Conservation (phyloP, 768 basidiomycete species). For the Rhizopogon roseolus region DNA sequence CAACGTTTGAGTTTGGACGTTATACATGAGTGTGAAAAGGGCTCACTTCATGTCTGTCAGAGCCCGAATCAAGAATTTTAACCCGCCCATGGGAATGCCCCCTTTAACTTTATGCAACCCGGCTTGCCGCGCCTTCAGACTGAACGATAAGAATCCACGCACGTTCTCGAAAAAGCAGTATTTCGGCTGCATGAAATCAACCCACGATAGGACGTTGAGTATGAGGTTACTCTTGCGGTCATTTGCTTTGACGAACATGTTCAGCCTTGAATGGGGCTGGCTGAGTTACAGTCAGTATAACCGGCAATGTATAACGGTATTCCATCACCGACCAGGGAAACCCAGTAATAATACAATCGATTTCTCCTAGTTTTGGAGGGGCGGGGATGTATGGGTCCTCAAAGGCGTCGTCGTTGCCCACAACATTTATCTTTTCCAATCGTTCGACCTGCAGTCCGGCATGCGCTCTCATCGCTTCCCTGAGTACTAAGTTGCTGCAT, state of each 20-base stretch:
- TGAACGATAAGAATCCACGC: constrained; percentile 37
- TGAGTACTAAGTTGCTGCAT: constrained; percentile 61
- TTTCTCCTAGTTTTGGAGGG: constrained; percentile 46
- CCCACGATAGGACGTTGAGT: constrained; percentile 46
- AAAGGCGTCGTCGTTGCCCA: constrained; percentile 11
- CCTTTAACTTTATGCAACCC: constrained; percentile 46
- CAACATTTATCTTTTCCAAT: constrained; percentile 26
- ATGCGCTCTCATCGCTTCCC: constrained; percentile 51
- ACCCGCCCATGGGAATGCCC: constrained; percentile 67
- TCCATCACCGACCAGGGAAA: constrained; percentile 61
- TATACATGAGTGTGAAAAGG: not conserved
- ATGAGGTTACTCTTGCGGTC: constrained; percentile 69
- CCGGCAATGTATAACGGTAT: not conserved
- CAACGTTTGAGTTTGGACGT: not conserved
- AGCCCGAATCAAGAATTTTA: constrained; percentile 61
- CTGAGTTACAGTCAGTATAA: constrained; percentile 29
- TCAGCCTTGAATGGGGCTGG: constrained; percentile 69
- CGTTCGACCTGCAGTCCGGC: constrained; percentile 29
- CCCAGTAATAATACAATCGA: constrained; percentile 63
- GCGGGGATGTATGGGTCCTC: constrained; percentile 20
- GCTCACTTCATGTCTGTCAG: constrained; percentile 63
- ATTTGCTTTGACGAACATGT: constrained; percentile 64
- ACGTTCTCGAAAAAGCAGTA: constrained; percentile 48
- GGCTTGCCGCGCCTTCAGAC: constrained; percentile 32
- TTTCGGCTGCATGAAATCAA: constrained; percentile 36